Evolutionary conservation across 805 yeast genomes (phyloP), one percentile per base, ranked within the genome.

Genomic region (Cyberlindnera bimundalis): DNA sequence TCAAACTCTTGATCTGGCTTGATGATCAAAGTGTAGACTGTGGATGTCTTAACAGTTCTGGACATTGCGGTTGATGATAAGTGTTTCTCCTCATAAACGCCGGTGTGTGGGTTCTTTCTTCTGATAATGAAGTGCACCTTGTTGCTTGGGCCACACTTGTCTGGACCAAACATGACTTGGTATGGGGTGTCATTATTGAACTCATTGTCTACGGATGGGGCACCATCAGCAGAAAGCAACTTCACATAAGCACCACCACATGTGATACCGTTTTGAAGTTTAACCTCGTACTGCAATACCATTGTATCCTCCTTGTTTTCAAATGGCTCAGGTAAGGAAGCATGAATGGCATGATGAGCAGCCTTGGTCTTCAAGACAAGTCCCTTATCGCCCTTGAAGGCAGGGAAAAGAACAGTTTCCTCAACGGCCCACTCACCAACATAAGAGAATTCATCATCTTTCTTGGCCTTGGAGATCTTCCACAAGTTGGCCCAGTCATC

Each of bases 201-300:
- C 45, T 76, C 74, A 17, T 59, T 55, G 9, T 58, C 62, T 1
- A 58, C 68, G 32, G 64, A 46, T 13, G 61, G 56, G 3, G 61
- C 53, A 7, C 69, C 73, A 10, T 64, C 62, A 2, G 61, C 60
- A 56, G 78, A 68, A 40, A 90, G 63, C 33, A 90, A 67, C 67
- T 90, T 90, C 50, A 90, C 61, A 64, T 89, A 90, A 2, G 95
- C 91, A 40, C 97, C 97, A 35, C 96, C 95, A 64, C 97, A 90
- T 33, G 70, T 70, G 41, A 88, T 66, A 9, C 85, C 86, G 29
- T 82, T 70, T 66, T 90, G 96, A 30, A 81, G 64, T 65, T 89
- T 89, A 40, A 87, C 85, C 63, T 90, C 97, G 62, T 87, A 90
- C 65, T 90, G 97, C 30, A 88, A 65, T 9, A 90, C 96, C 47